Evolutionary conservation across 1,284 basidiomycete species (phyloP).

Genomic region (Paramarasmius palmivorus): DNA sequence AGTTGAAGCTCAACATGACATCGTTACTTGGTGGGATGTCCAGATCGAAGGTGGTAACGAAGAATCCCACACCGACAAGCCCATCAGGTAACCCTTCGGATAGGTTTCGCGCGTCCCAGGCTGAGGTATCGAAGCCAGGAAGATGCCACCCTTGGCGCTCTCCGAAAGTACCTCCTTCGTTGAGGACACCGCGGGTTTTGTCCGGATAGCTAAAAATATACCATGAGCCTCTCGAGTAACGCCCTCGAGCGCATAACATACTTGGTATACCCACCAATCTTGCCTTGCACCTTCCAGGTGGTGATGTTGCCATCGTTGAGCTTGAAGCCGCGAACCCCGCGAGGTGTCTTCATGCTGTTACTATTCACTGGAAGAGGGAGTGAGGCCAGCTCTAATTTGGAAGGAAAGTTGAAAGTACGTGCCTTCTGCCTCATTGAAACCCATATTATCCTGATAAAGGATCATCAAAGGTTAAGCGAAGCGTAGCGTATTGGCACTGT

Average conservation of each 20-base stretch:
- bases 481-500: constrained; percentile 13
- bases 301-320: constrained; percentile 61
- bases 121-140: constrained; percentile 65
- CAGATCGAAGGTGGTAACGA: constrained; percentile 69
- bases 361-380: constrained; percentile 21
- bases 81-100: constrained; percentile 54
- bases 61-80: constrained; percentile 73
- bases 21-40: constrained; percentile 58
- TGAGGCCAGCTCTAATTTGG: background rate
- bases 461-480: background rate
- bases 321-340: constrained; percentile 74
- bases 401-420: constrained; percentile 16
- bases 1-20: constrained; percentile 66
- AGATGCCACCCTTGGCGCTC: constrained; percentile 83
- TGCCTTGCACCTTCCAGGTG: constrained; percentile 82
- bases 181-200: constrained; percentile 51
- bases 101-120: constrained; percentile 56
- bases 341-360: constrained; percentile 61
- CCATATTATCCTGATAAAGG: constrained; percentile 78
- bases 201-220: constrained; percentile 76
- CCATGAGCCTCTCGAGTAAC: too few species aligned
- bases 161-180: constrained; percentile 78
- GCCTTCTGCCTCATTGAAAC: constrained; percentile 65
- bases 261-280: constrained; percentile 73
- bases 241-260: too few species aligned